A percentile compares a stretch with the other conserved stretches of the same genome.
Conservation (phyloP, 179 eudicot species). For the Carnegiea gigantea region DNA sequence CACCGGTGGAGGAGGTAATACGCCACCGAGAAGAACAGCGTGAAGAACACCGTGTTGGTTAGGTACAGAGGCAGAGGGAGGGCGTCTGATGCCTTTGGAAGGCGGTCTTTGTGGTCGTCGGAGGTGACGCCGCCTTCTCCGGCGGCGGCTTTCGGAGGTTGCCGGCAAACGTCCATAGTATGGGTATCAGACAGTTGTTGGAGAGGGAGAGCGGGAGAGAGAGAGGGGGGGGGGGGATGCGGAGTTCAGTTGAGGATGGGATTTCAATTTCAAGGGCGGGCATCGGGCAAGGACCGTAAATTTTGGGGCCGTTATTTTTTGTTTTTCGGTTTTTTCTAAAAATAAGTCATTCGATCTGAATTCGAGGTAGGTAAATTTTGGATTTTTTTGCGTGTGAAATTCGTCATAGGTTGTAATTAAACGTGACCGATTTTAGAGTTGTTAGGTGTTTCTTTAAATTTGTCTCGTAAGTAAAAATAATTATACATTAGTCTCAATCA, state of each 20-base stretch:
- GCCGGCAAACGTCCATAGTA: neutral
- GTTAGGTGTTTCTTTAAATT: too few relatives aligned
- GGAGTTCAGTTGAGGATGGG: neutral
- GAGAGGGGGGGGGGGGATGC: neutral
- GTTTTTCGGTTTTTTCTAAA: neutral
- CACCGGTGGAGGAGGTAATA: conserved; percentile 38
- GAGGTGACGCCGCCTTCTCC: neutral
- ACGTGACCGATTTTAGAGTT: too few relatives aligned
- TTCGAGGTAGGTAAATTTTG: too few relatives aligned
- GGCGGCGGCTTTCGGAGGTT: neutral
- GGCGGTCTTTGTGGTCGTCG: neutral
- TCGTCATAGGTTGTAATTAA: too few relatives aligned
- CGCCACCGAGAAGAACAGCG: conserved; percentile 32
- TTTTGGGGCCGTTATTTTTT: neutral
- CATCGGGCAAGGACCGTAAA: neutral
- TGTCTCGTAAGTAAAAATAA: too few relatives aligned
- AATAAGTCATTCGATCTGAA: too few relatives aligned
- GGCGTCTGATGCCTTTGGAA: conserved; percentile 20
- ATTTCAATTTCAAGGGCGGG: conserved; percentile 6
- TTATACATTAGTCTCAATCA: too few relatives aligned
- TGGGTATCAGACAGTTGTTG: neutral
- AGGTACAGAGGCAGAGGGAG: conserved; percentile 24
- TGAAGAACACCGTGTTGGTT: conserved; percentile 29
- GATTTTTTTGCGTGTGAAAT: too few relatives aligned
- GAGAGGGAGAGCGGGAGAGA: neutral